Conservation (phyloP, 1,284 basidiomycete genomes). For the Rhodotorula sp. region DNA sequence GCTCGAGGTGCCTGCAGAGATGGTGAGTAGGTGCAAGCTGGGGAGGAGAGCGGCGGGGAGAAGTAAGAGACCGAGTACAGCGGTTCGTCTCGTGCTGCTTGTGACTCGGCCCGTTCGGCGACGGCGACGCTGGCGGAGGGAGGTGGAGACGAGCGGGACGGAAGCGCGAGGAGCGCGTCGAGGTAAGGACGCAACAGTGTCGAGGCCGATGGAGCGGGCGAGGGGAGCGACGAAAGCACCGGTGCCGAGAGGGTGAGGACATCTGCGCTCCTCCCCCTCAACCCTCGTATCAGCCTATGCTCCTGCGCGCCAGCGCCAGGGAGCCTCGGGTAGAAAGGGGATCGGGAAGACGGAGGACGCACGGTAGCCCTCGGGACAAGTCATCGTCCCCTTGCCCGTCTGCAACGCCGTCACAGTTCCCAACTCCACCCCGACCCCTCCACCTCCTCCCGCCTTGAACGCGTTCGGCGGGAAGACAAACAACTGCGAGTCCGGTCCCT, state of each 20-base stretch:
- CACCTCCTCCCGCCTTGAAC: constrained; percentile 21
- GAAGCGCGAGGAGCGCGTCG: constrained; percentile 51
- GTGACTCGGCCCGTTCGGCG: not conserved
- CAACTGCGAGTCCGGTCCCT: constrained; percentile 49
- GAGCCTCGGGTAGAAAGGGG: too few relatives aligned
- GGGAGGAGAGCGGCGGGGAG: constrained; percentile 1
- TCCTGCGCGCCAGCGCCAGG: not conserved
- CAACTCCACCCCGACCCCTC: constrained; percentile 56
- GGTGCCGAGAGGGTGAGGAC: constrained; percentile 50
- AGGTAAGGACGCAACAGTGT: constrained; percentile 61
- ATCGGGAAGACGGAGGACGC: constrained; percentile 44
- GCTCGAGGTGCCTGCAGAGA: not conserved
- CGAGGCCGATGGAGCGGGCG: not conserved
- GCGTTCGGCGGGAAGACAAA: constrained; percentile 69
- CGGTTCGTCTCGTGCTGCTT: constrained; percentile 42
- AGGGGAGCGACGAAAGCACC: constrained; percentile 7
- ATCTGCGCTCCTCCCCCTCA: constrained; percentile 42
- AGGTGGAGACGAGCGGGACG: not conserved
- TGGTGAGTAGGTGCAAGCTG: not conserved
- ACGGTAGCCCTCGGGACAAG: constrained; percentile 81
- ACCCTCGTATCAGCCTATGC: not conserved
- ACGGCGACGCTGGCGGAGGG: not conserved
- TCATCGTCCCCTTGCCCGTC: constrained; percentile 79
- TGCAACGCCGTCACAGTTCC: constrained; percentile 67
- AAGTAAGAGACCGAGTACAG: constrained; percentile 59